Evolutionary conservation across 306 rosid species (phyloP), one percentile per base, ranked within the genome.

Genomic region (Ziziphus jujuba): DNA sequence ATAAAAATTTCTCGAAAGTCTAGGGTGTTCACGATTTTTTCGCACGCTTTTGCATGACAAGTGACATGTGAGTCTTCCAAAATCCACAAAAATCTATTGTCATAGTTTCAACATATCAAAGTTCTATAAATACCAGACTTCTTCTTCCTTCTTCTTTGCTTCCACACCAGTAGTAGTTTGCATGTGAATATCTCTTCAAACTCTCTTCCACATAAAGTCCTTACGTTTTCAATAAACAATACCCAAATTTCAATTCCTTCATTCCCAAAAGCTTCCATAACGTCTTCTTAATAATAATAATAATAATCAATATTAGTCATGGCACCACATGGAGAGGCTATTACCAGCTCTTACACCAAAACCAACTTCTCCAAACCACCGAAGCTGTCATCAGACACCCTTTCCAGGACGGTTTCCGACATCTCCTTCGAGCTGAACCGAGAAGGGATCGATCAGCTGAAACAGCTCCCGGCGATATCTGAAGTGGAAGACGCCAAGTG

Each of bases 321-420:
- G 99, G 96, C 97, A 75, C 96, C 99, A 1, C 89, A 80, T 66
- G 96, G 89, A 77, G 95, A 93, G 38, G 68, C 86, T 3, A 66
- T 81, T 69, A 20, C 72, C 5, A 63, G 63, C 69, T 4, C 76
- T 25, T 72, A 68, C 65, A 38, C 80, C 0, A 72, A 79, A 62
- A 77, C 22, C 74, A 77, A 69, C 73, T 63, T 66, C 47, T 71
- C 82, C 45, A 86, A 83, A 71, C 90, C 89, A 15, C 80, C 87
- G 43, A 84, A 72, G 52, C 84, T 81, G 23, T 70, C 95, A 8
- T 54, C 95, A 0, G 86, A 79, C 0, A 34, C 70, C 75, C 90
- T 95, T 17, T 78, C 91, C 31, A 52, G 99, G 64, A 90, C 96
- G 2, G 65, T 84, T 6, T 95, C 99, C 0, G 99, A 95, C 71